These are phyloP conservation scores for Stephanodiscus minutulus DNA, from an alignment of 108 stramenopile species.

Conservation along the genomic window DNA sequence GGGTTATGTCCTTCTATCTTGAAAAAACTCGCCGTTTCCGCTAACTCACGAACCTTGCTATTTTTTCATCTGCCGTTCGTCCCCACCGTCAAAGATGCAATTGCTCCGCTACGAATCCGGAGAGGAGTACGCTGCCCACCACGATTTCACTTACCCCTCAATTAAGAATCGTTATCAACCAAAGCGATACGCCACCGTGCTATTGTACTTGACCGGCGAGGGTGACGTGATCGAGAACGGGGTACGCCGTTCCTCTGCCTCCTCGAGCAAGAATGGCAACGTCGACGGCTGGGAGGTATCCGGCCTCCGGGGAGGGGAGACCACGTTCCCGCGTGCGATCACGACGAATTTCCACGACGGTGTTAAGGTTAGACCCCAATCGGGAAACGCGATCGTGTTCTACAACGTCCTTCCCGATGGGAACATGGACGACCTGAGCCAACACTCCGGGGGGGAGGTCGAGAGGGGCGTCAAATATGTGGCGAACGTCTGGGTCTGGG, in stretches of 20 bases:
- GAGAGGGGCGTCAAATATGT: constrained; percentile 75
- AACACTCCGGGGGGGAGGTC: constrained; percentile 81
- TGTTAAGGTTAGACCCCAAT: constrained; percentile 69
- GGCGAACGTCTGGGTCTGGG: constrained; percentile 86
- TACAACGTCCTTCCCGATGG: constrained; percentile 92
- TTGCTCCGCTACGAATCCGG: constrained; percentile 76
- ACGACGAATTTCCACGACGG: constrained; percentile 74
- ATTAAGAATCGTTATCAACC: constrained; percentile 79
- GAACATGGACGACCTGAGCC: constrained; percentile 89
- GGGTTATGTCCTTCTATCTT: too few species aligned
- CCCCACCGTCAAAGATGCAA: constrained; percentile 59
- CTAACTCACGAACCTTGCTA: too few species aligned
- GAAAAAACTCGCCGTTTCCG: too few species aligned
- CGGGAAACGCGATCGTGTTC: constrained; percentile 84
- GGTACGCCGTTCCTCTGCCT: constrained; percentile 15
- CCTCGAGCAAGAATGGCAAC: neutral
- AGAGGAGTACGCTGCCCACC: constrained; percentile 86
- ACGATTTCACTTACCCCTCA: constrained; percentile 86
- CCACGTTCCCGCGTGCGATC: constrained; percentile 85
- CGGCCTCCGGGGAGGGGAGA: constrained; percentile 76
- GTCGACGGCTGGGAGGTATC: constrained; percentile 46
- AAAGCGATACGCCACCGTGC: constrained; percentile 79
- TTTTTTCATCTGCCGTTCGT: too few species aligned
- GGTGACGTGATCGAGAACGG: constrained; percentile 46
- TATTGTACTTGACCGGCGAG: constrained; percentile 75